Percentiles rank a stretch among this genome's conserved stretches.
phyloP scores from a whole-genome alignment of 2,329 filamentous ascomycete species.

The Penicillium sp. region DNA sequence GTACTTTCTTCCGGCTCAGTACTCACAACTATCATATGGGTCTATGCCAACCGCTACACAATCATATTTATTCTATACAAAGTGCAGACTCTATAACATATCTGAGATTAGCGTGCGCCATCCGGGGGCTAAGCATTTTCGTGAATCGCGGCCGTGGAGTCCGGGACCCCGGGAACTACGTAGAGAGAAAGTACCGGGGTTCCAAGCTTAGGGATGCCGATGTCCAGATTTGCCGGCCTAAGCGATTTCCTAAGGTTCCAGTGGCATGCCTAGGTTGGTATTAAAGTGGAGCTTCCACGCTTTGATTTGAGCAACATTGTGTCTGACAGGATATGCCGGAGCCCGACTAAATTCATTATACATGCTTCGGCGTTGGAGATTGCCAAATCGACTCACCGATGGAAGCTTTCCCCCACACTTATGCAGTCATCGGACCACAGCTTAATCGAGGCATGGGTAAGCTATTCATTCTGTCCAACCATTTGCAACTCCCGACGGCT shows the following conservation, averaged over 20 bases:
- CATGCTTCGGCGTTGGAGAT: not conserved
- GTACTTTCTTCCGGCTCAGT: no score
- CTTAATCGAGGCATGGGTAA: not conserved
- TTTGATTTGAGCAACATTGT: not conserved
- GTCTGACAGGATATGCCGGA: no score
- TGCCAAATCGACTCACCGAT: not conserved
- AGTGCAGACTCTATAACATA: no score
- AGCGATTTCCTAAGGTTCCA: constrained; percentile 4
- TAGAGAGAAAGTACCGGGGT: not conserved
- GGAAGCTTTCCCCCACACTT: not conserved
- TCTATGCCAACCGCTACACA: no score
- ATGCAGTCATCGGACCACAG: not conserved
- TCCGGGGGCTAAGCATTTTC: not conserved
- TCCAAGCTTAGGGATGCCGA: not conserved
- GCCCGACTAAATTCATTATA: no score
- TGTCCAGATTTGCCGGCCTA: not conserved
- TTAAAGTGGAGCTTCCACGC: not conserved
- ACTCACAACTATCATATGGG: no score
- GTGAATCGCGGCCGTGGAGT: not conserved
- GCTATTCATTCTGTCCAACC: no score
- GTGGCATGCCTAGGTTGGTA: not conserved
- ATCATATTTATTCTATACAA: no score
- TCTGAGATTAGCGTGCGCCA: not conserved
- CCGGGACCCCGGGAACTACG: not conserved
- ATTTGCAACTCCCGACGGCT: no score